Evolutionary conservation across 768 basidiomycete genomes (phyloP), one percentile per base, ranked within the genome.

Genomic region (Boletus rubroflammeus): DNA sequence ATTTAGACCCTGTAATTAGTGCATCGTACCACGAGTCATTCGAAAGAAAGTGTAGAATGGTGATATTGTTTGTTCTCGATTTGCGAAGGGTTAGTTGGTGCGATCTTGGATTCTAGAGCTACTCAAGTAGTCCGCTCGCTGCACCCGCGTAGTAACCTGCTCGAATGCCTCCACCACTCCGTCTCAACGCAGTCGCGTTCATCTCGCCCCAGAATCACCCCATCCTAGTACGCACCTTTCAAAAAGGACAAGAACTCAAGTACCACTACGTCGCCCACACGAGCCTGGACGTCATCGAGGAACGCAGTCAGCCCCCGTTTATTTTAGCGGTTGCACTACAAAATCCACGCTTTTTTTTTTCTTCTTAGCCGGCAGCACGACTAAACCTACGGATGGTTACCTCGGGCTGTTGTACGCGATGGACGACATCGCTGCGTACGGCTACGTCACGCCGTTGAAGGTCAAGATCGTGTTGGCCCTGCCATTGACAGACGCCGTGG

Each of bases 211-310:
- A 88, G 65, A 93, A 92, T 67, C 83, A 90, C 58, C 69, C 81
- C 19, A 89, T 93, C 53, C 76, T 93, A 60, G 81, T 93, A 52
- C 85, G 85, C 40, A 83, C 86, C 5, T 90, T 90, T 66, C 72
- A 77, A 29, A 79, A 80, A 38, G 74, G 78, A 29, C 78, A 82
- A 56, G 78, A 80, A 51, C 77, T 93, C 59, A 92, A 92, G 66
- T 94, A 93, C 64, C 90, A 94, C 72, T 95, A 93, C 60, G 84
- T 93, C 52, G 91, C 93, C 0, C 93, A 96, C 70, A 93, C 90
- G 21, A 88, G 88, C 51, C 72, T 96, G 62, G 93, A 96, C 71
- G 87, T 93, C 52, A 84, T 96, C 62, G 93, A 96, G 63, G 93
- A 95, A 73, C 85, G 90, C 77, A 83, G 93, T 93, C 63, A 73